Percentiles rank a stretch among this genome's conserved stretches.
phyloP scores from a whole-genome alignment of 495 filamentous ascomycete genomes.

The Trichoderma reesei region DNA sequence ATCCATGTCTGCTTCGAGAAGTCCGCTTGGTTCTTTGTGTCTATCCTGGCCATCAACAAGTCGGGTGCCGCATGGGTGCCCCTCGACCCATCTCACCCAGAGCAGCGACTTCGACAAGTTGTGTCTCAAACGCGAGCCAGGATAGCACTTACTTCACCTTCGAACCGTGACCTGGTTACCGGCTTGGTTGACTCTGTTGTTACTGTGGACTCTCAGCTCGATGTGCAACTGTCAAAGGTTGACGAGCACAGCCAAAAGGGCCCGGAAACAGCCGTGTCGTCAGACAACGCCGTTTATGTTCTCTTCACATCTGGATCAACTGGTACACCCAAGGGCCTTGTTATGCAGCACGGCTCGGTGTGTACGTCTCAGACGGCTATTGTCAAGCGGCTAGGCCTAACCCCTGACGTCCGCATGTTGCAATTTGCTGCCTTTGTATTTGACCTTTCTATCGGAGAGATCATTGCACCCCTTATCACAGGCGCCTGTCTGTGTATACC shows the following conservation, averaged over 20 bases:
- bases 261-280: not conserved
- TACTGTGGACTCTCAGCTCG: not conserved
- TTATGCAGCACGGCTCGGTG: constrained; percentile 37
- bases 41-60: constrained; percentile 8
- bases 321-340: constrained; percentile 30
- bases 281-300: constrained; percentile 39
- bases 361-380: constrained; percentile 24
- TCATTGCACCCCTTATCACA: not conserved
- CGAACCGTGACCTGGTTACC: not conserved
- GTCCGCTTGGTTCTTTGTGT: constrained; percentile 33
- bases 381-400: constrained; percentile 25
- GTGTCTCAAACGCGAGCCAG: not conserved
- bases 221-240: not conserved
- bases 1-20: constrained; percentile 39
- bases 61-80: constrained; percentile 7
- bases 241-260: not conserved
- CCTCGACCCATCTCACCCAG: constrained; percentile 2
- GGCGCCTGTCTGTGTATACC: constrained; percentile 5
- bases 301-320: constrained; percentile 16
- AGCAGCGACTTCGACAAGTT: constrained; percentile 1
- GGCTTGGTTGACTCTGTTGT: not conserved
- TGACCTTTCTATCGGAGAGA: constrained; percentile 10
- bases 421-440: constrained; percentile 45
- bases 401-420: constrained; percentile 29
- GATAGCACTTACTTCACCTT: not conserved